Evolutionary conservation across 176 grass and related monocot genomes (phyloP).

Genomic region (Avena atlantica): DNA sequence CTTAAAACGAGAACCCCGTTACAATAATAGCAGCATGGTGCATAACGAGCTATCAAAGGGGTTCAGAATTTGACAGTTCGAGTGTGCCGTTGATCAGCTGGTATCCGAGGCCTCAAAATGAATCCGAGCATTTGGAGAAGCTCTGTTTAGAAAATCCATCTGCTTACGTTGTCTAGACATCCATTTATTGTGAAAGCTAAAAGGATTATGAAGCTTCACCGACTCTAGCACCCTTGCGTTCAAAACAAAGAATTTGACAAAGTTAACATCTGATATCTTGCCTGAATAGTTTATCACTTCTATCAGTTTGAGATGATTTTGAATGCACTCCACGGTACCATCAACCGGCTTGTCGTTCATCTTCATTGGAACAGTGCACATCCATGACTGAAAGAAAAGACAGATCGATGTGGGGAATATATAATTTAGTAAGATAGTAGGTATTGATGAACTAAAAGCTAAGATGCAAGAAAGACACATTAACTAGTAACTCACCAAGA

Average conservation of each 20-base stretch:
- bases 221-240: conserved; percentile 7
- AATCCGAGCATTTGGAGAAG: background rate
- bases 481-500: background rate
- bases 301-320: background rate
- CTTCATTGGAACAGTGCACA: background rate
- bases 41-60: background rate
- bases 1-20: background rate
- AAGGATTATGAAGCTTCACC: background rate
- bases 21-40: background rate
- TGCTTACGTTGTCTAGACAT: background rate
- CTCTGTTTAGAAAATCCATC: conserved; percentile 1
- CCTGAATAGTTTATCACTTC: background rate
- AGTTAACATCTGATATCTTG: background rate
- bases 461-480: background rate
- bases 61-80: background rate
- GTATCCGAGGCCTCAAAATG: background rate
- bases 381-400: background rate
- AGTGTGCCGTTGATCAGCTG: background rate
- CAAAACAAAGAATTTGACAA: background rate
- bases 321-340: background rate
- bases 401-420: background rate
- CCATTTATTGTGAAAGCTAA: background rate
- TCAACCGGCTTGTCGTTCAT: background rate
- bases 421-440: background rate
- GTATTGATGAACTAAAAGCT: background rate